Base-by-base conservation (phyloP, 495 filamentous ascomycete species). In the Aspergillus sparsus region DNA sequence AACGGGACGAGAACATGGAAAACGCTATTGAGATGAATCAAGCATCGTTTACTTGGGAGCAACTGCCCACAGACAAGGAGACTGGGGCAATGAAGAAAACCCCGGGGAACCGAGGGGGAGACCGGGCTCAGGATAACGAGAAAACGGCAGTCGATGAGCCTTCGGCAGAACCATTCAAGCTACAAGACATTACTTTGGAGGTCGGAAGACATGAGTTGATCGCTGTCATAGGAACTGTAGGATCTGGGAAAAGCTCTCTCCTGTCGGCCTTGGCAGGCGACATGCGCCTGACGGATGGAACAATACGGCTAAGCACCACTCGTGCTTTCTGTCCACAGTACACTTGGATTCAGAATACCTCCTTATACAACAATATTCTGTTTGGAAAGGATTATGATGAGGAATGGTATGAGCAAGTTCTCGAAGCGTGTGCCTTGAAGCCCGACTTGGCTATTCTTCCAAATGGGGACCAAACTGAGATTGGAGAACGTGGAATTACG, bases 261-360 rank as follows among this genome's bases (percentile, higher is more conserved):
- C 85, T 98, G 2, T 89, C 91, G 50, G 92, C 94, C 6, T 73
- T 98, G 45, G 93, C 93, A 2, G 93, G 94, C 33, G 93, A 98
- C 63, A 98, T 98, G 94, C 82, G 92, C 16, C 84, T 86, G 68
- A 94, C 90, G 0, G 73, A 75, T 11, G 94, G 94, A 2, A 77
- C 82, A 37, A 80, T 97, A 6, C 81, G 81, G 6, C 76, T 96
- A 54, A 91, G 92, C 49, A 89, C 89, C 2, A 85, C 84, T 2
- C 76, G 92, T 51, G 89, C 92, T 0, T 97, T 95, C 64, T 98
- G 94, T 65, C 92, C 94, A 0, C 94, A 98, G 66, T 96, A 94
- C 67, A 90, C 94, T 4, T 98, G 94, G 94, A 97, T 98, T 49
- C 93, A 97, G 66, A 98, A 97, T 65, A 78, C 91, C 0, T 88